Evolutionary conservation across 495 filamentous ascomycete species (phyloP), one percentile per base, ranked within the genome.

Genomic region (Xylaria palmicola): DNA sequence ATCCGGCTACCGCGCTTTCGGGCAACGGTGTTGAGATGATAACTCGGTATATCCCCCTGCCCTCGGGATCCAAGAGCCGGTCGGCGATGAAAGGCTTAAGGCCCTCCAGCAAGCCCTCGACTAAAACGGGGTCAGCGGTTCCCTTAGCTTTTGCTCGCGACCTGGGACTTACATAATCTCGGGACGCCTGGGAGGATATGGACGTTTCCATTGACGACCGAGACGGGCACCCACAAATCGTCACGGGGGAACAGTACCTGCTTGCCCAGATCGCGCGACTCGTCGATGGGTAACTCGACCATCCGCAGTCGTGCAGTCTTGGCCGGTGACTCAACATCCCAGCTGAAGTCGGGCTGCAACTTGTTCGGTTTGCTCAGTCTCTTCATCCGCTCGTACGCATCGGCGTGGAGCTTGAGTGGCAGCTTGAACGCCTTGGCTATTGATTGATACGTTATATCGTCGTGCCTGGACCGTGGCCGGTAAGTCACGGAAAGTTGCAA

Each of bases 381-480:
- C 75, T 90, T 92, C 94, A 98, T 98, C 62, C 88, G 85, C 53
- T 81, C 83, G 59, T 88, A 88, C 1, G 94, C 85, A 40, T 84
- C 81, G 34, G 89, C 63, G 77, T 98, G 91, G 15, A 96, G 79
- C 58, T 85, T 79, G 0, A 98, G 80, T 10, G 87, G 83, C 2
- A 97, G 80, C 37, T 75, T 72, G 72, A 97, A 98, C 22, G 92
- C 94, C 63, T 91, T 90, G 40, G 91, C 94, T 67, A 98, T 93
- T 22, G 93, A 93, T 67, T 86, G 76, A 80, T 98, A 98, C 37
- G 94, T 98, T 63, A 98, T 98, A 69, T 98, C 94, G 69, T 98
- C 94, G 76, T 98, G 94, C 56, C 89, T 94, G 63, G 51, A 51
- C n/a, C 29, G 24, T 20, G n/a, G 48, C 17, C 3, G n/a, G 61